Evolutionary conservation across 192 early-diverging fungal genomes (phyloP), one percentile per base, ranked within the genome.

Genomic region (Coemansia erecta): DNA sequence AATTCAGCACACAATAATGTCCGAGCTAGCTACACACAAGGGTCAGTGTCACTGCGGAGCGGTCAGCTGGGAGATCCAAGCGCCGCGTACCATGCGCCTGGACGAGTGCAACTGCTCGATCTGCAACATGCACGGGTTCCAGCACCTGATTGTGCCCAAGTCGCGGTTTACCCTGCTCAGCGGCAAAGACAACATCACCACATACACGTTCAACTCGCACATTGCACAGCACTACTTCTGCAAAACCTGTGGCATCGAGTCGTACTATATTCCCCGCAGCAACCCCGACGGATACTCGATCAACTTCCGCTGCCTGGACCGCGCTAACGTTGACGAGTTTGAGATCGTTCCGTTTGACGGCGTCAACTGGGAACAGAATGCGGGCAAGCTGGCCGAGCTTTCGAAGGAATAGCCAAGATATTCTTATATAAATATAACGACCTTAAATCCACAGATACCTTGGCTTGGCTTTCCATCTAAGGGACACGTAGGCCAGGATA

Each of bases 141-240:
- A 64, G 51, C 75, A 78, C 44, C 55, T 78, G 11, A 78, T 68
- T 5, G 75, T 78, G 22, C 65, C 69, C 2, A 61, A 56, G 37
- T 55, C 69, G 11, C 51, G 61, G 7, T 72, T 78, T 21, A 64
- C 47, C 28, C 58, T 78, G 22, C 58, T 65, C 13, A 44, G 65
- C 0, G 75, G 75, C 40, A 13, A 61, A 21, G 65, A 78, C 55
- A 68, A 59, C 19, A 53, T 82, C 12, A 62, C 71, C 24, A 68
- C 68, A 46, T 83, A 83, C 51, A 73, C 77, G n/a, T 83, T 83
- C 50, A 75, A 75, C 60, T 72, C 82, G 51, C 66, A 70, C 23
- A 51, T 68, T 21, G 82, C 82, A 0, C 57, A 81, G 61, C 82
- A 83, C 57, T 77, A 70, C 23, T 81, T 83, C 45, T 83, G 82